These are phyloP conservation scores for Eucalyptus brandiana DNA, from an alignment of 345 rosid species.

Conservation along the genomic window DNA sequence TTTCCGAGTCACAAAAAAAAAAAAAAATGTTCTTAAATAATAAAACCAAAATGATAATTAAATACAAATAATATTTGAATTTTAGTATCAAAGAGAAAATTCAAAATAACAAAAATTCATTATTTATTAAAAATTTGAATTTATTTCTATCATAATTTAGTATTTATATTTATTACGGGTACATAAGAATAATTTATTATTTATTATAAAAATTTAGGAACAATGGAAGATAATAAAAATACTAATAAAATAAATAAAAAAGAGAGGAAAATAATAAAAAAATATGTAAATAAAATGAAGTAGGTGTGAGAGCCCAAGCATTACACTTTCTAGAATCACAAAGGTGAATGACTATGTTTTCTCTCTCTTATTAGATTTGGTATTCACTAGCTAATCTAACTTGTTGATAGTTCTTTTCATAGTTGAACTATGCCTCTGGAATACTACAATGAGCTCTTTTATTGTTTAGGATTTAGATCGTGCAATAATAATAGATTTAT, in stretches of 20 bases:
- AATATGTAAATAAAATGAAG: background rate
- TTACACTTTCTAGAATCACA: background rate
- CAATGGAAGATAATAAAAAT: background rate
- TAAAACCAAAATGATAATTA: too few species aligned
- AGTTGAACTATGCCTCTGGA: rapidly evolving
- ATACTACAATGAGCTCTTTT: background rate
- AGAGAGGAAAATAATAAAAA: background rate
- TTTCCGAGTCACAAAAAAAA: too few species aligned
- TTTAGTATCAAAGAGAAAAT: too few species aligned
- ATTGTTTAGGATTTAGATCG: background rate
- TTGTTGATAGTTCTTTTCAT: background rate
- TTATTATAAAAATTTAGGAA: background rate
- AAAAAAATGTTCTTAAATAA: too few species aligned
- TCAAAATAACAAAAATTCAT: too few species aligned
- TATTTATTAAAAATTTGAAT: too few species aligned
- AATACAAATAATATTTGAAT: background rate
- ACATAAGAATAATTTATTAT: too few species aligned
- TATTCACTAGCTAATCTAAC: background rate
- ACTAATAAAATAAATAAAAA: too few species aligned
- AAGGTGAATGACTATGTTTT: background rate
- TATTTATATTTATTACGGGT: background rate
- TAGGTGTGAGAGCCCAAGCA: background rate
- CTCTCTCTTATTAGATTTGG: background rate
- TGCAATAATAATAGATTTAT: too few species aligned
- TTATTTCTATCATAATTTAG: too few species aligned